Evolutionary conservation across 2,329 filamentous ascomycete genomes (phyloP), one percentile per base, ranked within the genome.

Genomic region (Pseudogymnoascus sp.): DNA sequence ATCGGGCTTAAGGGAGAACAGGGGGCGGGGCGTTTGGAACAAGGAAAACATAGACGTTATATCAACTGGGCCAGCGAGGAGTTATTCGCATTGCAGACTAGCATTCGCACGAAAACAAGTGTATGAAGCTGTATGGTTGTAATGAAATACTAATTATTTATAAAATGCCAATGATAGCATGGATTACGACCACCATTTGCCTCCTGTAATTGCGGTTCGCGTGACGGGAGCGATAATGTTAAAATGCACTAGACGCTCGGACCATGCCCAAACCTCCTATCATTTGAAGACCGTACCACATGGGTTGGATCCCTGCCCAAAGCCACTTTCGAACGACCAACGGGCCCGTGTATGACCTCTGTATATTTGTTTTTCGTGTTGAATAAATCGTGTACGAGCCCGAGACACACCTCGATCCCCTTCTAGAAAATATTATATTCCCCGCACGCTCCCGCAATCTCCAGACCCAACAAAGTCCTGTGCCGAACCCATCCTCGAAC

Each of bases 311-410:
- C 49, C 49, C 25, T 55, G 49, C 49, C 49, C 49, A 55, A 55
- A 55, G 45, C 49, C 49, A 55, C 49, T 55, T 12, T 55, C 49
- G 28, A 55, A 55, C 49, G 28, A 33, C 49, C 49, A 33, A 18
- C 49, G 49, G 49, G 49, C n/a, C 49, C 25, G n/a, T 55, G 49
- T 55, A 55, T 55, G n/a, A 55, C 49, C 49, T 55, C 28, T 55
- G 49, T 33, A 33, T 33, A 55, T 55, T 31, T 55, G 28, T 33
- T 55, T 16, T 16, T 12, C n/a, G 49, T 33, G 25, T 55, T 55
- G 33, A 55, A 33, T 33, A 33, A 33, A 55, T 52, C 49, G 49
- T 55, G 49, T 55, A 18, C 49, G 8, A 16, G 6, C n/a, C 49
- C 28, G 49, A 16, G 25, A 31, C n/a, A 55, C 49, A 9, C 49